Conservation (phyloP, 2,329 filamentous ascomycete genomes). For the Colletotrichum zoysiae region DNA sequence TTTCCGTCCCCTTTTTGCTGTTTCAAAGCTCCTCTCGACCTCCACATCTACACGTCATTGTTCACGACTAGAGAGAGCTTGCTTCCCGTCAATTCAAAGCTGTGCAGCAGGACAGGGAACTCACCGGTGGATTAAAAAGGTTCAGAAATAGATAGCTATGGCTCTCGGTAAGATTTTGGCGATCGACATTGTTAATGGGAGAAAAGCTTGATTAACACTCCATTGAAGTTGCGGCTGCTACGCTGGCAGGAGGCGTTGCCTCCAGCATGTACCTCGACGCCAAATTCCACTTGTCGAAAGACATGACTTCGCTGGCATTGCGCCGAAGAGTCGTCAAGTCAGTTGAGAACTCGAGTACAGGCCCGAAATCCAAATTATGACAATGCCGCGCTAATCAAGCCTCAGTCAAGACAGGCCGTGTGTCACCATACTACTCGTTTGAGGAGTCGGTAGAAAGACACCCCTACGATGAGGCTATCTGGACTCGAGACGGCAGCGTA, state of each 20-base stretch:
- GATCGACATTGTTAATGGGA: background rate
- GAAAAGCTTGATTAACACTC: background rate
- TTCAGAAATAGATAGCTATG: background rate
- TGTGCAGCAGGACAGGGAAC: background rate
- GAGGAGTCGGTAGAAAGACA: conserved; percentile 65
- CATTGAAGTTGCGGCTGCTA: conserved; percentile 52
- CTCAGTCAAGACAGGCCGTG: conserved; percentile 62
- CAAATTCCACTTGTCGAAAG: conserved; percentile 75
- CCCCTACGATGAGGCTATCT: conserved; percentile 70
- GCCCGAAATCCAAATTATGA: accelerated
- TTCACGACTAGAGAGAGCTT: background rate
- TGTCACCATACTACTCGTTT: conserved; percentile 76
- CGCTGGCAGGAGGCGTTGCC: conserved; percentile 50
- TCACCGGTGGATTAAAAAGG: background rate
- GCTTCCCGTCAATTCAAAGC: background rate
- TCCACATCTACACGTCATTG: background rate
- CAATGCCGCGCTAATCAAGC: conserved; percentile 49
- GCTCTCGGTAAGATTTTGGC: conserved; percentile 21
- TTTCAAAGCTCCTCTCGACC: background rate
- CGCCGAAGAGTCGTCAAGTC: conserved; percentile 51
- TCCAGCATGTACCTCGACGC: conserved; percentile 70
- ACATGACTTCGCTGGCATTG: conserved; percentile 62
- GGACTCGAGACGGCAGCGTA: conserved; percentile 73
- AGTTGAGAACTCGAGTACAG: conserved; percentile 50
- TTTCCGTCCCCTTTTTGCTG: background rate